These are phyloP conservation scores for Conticribra guillardii DNA, from an alignment of 108 stramenopile genomes.

Conservation along the genomic window DNA sequence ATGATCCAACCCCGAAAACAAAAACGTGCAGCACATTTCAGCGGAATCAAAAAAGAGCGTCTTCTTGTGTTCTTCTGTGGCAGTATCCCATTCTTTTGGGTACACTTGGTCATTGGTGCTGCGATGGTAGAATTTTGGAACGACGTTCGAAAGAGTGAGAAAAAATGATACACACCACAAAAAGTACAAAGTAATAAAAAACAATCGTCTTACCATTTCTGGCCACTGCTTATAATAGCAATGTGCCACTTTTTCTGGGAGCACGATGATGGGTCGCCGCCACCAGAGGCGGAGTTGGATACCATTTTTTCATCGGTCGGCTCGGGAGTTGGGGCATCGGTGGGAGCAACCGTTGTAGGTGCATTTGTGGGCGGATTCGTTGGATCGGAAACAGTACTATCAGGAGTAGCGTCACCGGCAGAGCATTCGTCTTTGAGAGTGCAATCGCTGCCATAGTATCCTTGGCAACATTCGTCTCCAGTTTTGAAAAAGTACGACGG, in stretches of 20 bases:
- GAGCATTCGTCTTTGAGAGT: not conserved
- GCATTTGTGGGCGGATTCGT: not conserved
- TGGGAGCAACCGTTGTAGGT: not conserved
- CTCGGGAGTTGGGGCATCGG: not conserved
- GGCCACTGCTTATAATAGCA: no score
- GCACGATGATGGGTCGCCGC: not conserved
- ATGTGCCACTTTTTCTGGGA: no score
- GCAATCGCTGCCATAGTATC: not conserved
- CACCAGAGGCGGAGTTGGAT: no score
- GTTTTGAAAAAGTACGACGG: not conserved
- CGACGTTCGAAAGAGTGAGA: no score
- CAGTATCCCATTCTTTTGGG: not conserved
- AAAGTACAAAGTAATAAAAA: no score
- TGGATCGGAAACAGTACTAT: not conserved
- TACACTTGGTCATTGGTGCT: not conserved
- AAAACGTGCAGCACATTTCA: not conserved
- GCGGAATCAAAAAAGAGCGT: not conserved
- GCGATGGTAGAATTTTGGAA: no score
- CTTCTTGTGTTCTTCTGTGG: not conserved
- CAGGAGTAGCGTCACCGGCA: not conserved
- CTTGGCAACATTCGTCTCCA: not conserved
- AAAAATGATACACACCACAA: no score
- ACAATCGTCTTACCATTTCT: no score
- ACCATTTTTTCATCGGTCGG: no score
- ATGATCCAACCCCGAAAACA: not conserved